A percentile compares a stretch with the other conserved stretches of the same genome.
These are phyloP conservation scores for Paracorniculantispora psalliotae DNA, from an alignment of 2,329 filamentous ascomycete genomes.

Conservation along the genomic window DNA sequence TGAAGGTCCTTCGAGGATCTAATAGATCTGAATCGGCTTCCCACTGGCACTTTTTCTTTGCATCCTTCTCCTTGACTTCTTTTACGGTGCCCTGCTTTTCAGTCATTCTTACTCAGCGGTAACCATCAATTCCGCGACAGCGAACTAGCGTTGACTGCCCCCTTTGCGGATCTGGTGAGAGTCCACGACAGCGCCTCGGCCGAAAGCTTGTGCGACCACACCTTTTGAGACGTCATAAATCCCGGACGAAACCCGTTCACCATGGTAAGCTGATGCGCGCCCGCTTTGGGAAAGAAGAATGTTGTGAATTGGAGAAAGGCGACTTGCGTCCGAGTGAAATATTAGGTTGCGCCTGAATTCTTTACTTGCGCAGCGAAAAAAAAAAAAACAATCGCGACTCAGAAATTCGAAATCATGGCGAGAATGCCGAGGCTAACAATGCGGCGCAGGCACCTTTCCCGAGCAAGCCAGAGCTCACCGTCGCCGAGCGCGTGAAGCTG, in stretches of 20 bases:
- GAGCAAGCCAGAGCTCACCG: conserved; percentile 19
- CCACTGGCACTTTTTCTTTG: no score
- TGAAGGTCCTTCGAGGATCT: no score
- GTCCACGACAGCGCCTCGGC: neutral
- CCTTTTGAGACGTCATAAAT: neutral
- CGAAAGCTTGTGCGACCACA: neutral
- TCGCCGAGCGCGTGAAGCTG: conserved; percentile 17
- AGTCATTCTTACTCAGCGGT: neutral
- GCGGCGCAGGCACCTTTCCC: conserved; percentile 7
- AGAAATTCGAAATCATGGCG: neutral
- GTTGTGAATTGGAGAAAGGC: neutral
- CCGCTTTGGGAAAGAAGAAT: no score
- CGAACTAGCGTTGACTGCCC: no score
- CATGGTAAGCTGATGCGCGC: conserved; percentile 8
- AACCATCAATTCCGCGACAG: neutral
- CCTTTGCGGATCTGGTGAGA: no score
- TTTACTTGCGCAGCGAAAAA: neutral
- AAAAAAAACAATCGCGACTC: neutral
- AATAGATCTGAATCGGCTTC: no score
- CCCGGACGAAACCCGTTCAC: conserved; percentile 1
- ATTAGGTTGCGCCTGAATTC: neutral
- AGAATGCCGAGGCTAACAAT: neutral
- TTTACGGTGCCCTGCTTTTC: no score
- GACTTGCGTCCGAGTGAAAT: neutral
- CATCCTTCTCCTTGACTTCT: no score